A percentile compares a stretch with the other conserved stretches of the same genome.
Conservation (phyloP, 176 grass and related monocot genomes). For the Cenchrus fungigraminus region DNA sequence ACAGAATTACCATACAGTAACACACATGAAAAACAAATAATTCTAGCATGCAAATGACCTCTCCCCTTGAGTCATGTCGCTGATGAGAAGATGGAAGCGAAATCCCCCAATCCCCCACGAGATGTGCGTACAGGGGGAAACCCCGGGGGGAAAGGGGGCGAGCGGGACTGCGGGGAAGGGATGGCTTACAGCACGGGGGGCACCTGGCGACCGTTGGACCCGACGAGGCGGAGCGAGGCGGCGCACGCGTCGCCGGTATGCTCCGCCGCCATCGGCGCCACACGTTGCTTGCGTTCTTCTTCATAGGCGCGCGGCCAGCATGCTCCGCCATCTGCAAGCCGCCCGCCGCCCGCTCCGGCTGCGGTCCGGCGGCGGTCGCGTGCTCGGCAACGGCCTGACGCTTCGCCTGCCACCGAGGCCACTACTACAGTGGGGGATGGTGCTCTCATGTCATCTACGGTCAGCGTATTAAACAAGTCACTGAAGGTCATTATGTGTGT, state of each 20-base stretch:
- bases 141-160: too few species aligned
- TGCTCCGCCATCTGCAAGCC: neutral
- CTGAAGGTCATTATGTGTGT: too few species aligned
- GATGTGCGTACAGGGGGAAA: neutral
- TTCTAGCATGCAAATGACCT: neutral
- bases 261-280: neutral
- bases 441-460: too few species aligned
- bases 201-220: too few species aligned
- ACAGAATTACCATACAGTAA: neutral
- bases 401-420: too few species aligned
- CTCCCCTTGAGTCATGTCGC: neutral
- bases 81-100: neutral
- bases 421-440: too few species aligned
- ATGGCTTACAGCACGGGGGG: constrained; percentile 3
- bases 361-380: neutral
- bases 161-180: neutral
- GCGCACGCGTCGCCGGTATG: neutral
- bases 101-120: neutral
- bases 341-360: too few species aligned
- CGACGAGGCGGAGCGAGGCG: neutral
- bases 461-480: too few species aligned
- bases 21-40: neutral
- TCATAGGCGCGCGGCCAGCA: too few species aligned
- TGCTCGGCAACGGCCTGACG: neutral
- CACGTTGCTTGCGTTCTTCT: too few species aligned